Evolutionary conservation across 2,329 filamentous ascomycete species (phyloP), one percentile per base, ranked within the genome.

Genomic region (Uncinocarpus reesii): DNA sequence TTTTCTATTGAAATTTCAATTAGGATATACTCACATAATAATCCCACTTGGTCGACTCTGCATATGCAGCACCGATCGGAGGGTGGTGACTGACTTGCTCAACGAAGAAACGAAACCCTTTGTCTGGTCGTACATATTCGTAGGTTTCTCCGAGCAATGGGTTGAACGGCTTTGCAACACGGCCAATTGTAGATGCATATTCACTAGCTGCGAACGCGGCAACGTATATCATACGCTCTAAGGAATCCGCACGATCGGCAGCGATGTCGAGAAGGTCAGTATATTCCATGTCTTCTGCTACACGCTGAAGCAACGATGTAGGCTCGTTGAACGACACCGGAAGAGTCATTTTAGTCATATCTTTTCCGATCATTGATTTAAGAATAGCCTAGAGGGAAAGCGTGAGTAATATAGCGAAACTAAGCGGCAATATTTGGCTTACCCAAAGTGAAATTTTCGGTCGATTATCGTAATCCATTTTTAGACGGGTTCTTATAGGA

Each of bases 321-420:
- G 92, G 92, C 66, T 98, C 92, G 68, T 98, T 98, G 73, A 98
- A 96, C 0, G 92, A 95, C 1, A 98, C 92, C 0, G 92, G 92
- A 16, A 98, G 72, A 0, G 92, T 96, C 90, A 98, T 98, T 72
- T 93, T 96, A 31, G 92, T 96, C 92, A 98, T 96, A 62, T 98
- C 92, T 65, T 98, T 96, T 54, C 92, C 92, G 67, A 98, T 95
- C 92, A 98, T 96, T 18, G 90, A 96, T 71, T 96, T 98, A 54
- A 98, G 72, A 57, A 98, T 95, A 56, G 84, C 84, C 89, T 95
- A 55, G 21, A 36, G 1, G 2, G 7, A 42, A 29, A 37, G n/a
- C 31, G 43, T 46, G 7, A 46, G 32, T 47, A 46, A 23, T 40
- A 31, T 10, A 3, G 31, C 55, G 2, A 42, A 23, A 7, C 8